A percentile compares a stretch with the other conserved stretches of the same genome.
phyloP scores from a whole-genome alignment of 495 filamentous ascomycete genomes.

The Neurospora intermedia region DNA sequence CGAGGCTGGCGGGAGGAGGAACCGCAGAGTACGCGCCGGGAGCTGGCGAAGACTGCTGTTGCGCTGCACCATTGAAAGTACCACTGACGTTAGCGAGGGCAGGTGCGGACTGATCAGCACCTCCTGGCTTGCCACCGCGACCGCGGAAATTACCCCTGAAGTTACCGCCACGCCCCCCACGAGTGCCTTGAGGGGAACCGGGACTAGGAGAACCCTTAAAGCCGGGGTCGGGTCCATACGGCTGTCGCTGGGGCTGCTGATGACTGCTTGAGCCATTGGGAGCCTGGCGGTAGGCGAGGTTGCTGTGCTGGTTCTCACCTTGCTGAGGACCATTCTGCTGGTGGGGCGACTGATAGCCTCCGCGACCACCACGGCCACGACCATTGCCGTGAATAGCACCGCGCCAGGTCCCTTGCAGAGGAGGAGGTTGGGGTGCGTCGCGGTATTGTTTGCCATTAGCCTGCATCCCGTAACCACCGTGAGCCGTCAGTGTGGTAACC shows the following conservation, averaged over 20 bases:
- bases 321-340: constrained; percentile 16
- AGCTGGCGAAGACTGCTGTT: constrained; percentile 6
- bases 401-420: constrained; percentile 61
- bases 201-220: constrained; percentile 6
- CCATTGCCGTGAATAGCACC: constrained; percentile 45
- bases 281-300: constrained; percentile 26
- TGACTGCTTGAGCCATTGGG: constrained; percentile 1
- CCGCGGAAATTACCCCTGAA: constrained; percentile 16
- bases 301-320: constrained; percentile 32
- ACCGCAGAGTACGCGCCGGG: constrained; percentile 53
- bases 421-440: constrained; percentile 56
- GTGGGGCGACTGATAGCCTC: constrained; percentile 13
- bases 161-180: constrained; percentile 27
- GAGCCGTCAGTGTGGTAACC: constrained; percentile 48
- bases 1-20: constrained; percentile 64
- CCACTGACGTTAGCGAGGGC: constrained; percentile 14
- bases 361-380: constrained; percentile 25
- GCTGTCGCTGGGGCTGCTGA: constrained; percentile 13
- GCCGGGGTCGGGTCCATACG: constrained; percentile 2
- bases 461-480: constrained; percentile 33
- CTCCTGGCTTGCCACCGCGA: constrained; percentile 23
- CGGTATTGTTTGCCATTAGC: constrained; percentile 54
- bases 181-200: constrained; percentile 10
- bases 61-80: background rate
- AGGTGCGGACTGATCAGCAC: constrained; percentile 15